A percentile compares a stretch with the other conserved stretches of the same genome.
Conservation (phyloP, 2,329 filamentous ascomycete species). For the Fusarium caatingaense region DNA sequence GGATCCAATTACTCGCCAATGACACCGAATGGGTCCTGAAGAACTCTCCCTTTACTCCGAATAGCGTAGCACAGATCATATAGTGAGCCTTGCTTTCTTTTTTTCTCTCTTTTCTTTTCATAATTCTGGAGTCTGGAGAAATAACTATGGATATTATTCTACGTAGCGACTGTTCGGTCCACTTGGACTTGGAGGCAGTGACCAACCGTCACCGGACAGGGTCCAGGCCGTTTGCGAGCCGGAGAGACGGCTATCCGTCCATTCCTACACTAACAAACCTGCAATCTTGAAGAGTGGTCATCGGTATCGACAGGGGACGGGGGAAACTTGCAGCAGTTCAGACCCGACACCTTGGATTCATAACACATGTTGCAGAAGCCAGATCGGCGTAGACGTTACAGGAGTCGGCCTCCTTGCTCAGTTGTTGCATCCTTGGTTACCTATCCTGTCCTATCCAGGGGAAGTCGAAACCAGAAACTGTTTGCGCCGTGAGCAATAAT, state of each 20-base stretch:
- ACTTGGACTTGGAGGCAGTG: slow-evolving; percentile 16
- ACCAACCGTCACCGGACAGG: slow-evolving; percentile 22
- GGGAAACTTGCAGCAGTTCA: slow-evolving; percentile 17
- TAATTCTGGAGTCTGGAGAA: neutral
- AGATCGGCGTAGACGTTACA: slow-evolving; percentile 20
- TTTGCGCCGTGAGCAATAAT: neutral
- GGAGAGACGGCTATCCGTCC: slow-evolving; percentile 8
- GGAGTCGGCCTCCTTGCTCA: neutral
- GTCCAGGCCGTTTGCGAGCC: slow-evolving; percentile 5
- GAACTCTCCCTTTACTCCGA: neutral
- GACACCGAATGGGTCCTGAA: neutral
- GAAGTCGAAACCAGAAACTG: neutral
- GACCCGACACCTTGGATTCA: slow-evolving; percentile 29
- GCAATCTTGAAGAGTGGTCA: slow-evolving; percentile 13
- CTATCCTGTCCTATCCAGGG: neutral
- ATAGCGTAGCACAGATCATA: neutral
- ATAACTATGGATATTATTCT: neutral
- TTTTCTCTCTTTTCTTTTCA: neutral
- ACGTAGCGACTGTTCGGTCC: neutral
- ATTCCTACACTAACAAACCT: slow-evolving; percentile 4
- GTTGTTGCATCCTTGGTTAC: neutral
- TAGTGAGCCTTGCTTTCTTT: neutral
- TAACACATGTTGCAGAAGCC: slow-evolving; percentile 13
- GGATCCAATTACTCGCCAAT: neutral
- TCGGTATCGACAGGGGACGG: neutral